Conservation (phyloP, 768 basidiomycete species). For the Leccinum barrowsii region DNA sequence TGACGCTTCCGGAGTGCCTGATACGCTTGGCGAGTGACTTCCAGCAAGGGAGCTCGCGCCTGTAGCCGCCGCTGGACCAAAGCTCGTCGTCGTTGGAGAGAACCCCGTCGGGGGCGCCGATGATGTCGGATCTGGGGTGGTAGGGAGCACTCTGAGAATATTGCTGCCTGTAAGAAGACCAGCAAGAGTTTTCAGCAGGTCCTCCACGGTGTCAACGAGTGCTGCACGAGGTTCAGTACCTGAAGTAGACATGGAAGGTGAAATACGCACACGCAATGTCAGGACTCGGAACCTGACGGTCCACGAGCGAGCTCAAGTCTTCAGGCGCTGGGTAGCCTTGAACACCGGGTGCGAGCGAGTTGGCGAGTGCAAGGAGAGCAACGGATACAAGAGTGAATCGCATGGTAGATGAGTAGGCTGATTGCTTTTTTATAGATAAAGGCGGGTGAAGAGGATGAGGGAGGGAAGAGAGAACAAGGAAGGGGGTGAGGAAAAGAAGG, state of each 20-base stretch:
- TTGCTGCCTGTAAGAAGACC: neutral
- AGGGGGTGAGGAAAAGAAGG: conserved; percentile 8
- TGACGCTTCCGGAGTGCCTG: conserved; percentile 1
- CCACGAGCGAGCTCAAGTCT: conserved; percentile 1
- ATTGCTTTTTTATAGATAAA: conserved; percentile 13
- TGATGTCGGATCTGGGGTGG: neutral
- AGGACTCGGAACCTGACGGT: neutral
- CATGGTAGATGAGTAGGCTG: conserved; percentile 23
- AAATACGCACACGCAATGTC: neutral
- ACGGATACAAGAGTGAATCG: conserved; percentile 19
- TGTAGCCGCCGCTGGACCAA: neutral
- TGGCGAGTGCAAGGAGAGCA: conserved; percentile 17
- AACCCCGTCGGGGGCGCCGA: neutral
- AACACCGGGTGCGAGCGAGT: conserved; percentile 13
- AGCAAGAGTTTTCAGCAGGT: rapidly evolving
- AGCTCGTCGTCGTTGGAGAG: conserved; percentile 1
- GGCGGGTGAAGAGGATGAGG: conserved; percentile 8
- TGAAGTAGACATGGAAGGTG: neutral
- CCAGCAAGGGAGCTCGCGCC: neutral
- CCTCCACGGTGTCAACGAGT: neutral
- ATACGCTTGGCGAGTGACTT: neutral
- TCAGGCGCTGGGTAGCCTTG: conserved; percentile 15
- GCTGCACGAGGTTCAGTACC: conserved; percentile 6
- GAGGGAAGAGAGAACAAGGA: conserved; percentile 2
- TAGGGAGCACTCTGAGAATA: neutral